phyloP scores from a whole-genome alignment of 441 rosid species.

The Rhodomyrtus psidioides region DNA sequence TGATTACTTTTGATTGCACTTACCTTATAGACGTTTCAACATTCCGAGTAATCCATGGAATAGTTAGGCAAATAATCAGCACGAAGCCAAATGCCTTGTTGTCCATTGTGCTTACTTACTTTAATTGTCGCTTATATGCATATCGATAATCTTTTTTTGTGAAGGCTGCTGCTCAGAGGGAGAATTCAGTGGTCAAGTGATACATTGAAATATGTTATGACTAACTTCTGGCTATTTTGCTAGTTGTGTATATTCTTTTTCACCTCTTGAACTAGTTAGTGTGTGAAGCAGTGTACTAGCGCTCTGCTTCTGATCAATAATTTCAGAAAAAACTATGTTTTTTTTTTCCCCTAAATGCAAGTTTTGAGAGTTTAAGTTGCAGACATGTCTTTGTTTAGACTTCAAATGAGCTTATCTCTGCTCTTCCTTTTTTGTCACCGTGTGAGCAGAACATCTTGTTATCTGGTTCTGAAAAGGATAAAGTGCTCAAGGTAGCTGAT shows the following conservation, averaged over 20 bases:
- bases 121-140: not conserved
- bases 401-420: not conserved
- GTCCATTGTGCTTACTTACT: not conserved
- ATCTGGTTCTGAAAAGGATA: constrained; percentile 25
- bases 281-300: not conserved
- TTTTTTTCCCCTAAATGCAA: not conserved
- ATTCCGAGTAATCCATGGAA: not conserved
- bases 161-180: not conserved
- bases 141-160: not conserved
- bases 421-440: not conserved
- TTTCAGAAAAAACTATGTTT: not conserved
- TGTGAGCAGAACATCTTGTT: constrained; percentile 50
- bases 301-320: not conserved
- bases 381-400: not conserved
- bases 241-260: not conserved
- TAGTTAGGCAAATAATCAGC: not conserved
- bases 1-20: not conserved
- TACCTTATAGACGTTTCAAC: not conserved
- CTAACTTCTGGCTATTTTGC: not conserved
- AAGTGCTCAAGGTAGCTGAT: constrained; percentile 61
- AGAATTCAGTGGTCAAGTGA: not conserved
- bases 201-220: not conserved
- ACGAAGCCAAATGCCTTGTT: not conserved
- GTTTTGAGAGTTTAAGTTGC: not conserved
- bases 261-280: not conserved